Percentiles rank a stretch among this genome's conserved stretches.
These are phyloP conservation scores for Mortierella sp. DNA, from an alignment of 371 early-diverging fungal species.

Conservation along the genomic window DNA sequence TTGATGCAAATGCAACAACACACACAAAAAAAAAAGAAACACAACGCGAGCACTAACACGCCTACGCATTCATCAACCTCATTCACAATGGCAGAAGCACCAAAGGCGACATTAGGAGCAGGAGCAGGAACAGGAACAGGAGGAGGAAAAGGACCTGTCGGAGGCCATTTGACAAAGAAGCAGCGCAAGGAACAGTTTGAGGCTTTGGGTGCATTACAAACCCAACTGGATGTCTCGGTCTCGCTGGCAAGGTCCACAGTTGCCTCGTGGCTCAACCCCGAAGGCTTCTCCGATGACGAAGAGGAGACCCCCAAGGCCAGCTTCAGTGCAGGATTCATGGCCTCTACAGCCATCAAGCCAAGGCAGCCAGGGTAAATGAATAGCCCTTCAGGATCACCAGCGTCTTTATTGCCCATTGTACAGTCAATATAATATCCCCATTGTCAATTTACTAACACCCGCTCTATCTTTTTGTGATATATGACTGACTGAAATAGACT, in stretches of 20 bases:
- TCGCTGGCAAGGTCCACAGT: constrained; percentile 46
- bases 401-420: too few species aligned
- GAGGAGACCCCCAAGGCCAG: constrained; percentile 13
- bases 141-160: constrained; percentile 17
- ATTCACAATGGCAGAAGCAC: not conserved
- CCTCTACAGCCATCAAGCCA: constrained; percentile 35
- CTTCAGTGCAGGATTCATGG: constrained; percentile 22
- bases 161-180: constrained; percentile 49
- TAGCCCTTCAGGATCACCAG: not conserved
- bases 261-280: constrained; percentile 47
- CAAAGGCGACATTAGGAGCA: constrained; percentile 18
- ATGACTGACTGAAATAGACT: constrained; percentile 55
- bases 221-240: constrained; percentile 56
- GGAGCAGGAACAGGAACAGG: not conserved
- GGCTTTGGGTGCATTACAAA: constrained; percentile 34
- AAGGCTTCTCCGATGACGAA: constrained; percentile 50
- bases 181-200: constrained; percentile 56
- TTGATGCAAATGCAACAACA: too few species aligned
- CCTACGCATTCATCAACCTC: not conserved
- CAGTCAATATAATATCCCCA: too few species aligned
- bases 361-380: constrained; percentile 47
- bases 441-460: too few species aligned
- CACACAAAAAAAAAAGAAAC: not conserved
- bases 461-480: not conserved
- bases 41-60: not conserved